Evolutionary conservation across 2,329 filamentous ascomycete genomes (phyloP).

Genomic region (Penicillium brasilianum): DNA sequence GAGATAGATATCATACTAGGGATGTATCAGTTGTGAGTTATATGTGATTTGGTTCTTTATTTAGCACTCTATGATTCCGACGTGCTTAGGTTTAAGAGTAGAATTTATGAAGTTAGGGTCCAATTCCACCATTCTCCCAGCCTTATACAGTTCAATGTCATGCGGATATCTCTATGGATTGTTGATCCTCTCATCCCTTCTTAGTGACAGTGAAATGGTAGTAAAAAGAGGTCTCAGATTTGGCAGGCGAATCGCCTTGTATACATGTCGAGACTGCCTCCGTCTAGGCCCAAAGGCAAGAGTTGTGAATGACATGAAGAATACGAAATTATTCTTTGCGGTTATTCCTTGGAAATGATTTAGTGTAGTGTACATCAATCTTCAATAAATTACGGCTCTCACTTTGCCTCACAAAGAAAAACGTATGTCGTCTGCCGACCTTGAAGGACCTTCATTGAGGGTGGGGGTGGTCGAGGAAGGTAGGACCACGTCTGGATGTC

Average conservation of each 20-base stretch:
- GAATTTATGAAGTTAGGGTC: no score
- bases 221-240: neutral
- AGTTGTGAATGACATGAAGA: neutral
- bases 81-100: no score
- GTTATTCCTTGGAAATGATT: neutral
- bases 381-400: neutral
- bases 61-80: no score
- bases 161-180: neutral
- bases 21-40: no score
- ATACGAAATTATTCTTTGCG: neutral
- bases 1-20: no score
- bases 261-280: neutral
- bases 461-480: neutral
- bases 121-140: no score
- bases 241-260: neutral
- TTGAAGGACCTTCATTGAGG: neutral
- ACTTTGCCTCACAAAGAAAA: neutral
- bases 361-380: neutral
- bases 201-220: neutral
- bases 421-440: neutral
- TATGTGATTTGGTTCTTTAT: no score
- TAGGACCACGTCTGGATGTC: neutral
- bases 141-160: neutral
- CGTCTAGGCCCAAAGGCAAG: neutral
- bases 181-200: neutral